phyloP scores from a whole-genome alignment of 306 rosid species.

The Canavalia ensiformis region DNA sequence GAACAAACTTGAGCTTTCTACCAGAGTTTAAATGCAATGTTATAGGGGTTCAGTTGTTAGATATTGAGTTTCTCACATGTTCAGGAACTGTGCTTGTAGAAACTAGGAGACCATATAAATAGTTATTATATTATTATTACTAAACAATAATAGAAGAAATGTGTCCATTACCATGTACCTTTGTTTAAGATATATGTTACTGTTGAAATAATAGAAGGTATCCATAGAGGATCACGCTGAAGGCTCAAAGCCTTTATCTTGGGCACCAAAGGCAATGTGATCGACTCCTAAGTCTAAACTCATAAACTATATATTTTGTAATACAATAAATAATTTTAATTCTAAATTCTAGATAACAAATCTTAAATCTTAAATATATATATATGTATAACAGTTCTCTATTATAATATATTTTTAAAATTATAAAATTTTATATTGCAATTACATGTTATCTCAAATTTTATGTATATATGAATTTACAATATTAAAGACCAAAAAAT shows the following conservation, averaged over 20 bases:
- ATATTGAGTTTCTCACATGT: slow-evolving; percentile 2
- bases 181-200: neutral
- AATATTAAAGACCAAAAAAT: too few species aligned
- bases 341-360: too few species aligned
- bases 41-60: neutral
- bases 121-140: neutral
- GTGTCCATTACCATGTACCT: neutral
- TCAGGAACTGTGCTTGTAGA: neutral
- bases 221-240: too few species aligned
- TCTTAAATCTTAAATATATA: too few species aligned
- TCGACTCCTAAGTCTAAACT: neutral
- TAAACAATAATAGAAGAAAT: slow-evolving; percentile 5
- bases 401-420: too few species aligned
- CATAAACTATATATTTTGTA: neutral
- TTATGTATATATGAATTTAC: too few species aligned
- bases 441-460: too few species aligned
- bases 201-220: neutral
- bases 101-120: neutral
- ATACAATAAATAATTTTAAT: too few species aligned
- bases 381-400: too few species aligned
- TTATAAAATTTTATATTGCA: too few species aligned
- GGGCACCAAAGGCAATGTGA: neutral
- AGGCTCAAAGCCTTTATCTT: neutral
- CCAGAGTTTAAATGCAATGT: slow-evolving; percentile 43
- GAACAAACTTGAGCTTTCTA: slow-evolving; percentile 64